Evolutionary conservation across 768 basidiomycete genomes (phyloP), one percentile per base, ranked within the genome.

Genomic region (Podaxis sp.): DNA sequence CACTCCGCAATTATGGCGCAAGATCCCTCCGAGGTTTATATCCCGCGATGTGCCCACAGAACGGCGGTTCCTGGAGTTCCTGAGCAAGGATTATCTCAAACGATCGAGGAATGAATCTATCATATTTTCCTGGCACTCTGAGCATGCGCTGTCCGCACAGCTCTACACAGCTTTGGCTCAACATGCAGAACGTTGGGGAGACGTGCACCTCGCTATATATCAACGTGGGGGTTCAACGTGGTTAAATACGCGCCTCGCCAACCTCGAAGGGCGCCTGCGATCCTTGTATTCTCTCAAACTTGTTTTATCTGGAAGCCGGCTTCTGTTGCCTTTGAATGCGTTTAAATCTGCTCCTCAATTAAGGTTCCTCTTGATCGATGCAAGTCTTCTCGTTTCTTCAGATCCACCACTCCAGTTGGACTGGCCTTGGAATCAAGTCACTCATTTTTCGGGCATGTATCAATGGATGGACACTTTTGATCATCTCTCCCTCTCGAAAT

Each of bases 1-100:
- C 12, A 76, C 72, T 3, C 75, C 79, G 1, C 56, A 67, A 4
- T 70, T 84, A 6, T 84, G 82, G 82, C 75, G 63, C 42, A 72
- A 71, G n/a, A 71, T 82, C 11, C 59, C 51, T 9, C 3, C 48
- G 13, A 1, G 28, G 13, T 61, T 19, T 15, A 7, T 6, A 15
- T 9, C 8, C 33, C 33, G 8, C 33, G 59, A 54, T 40, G 42
- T 40, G 13, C 3, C 22, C 12, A 12, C 39, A 0, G 59, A 53
- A 30, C 15, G 33, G 9, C 51, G 19, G 19, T 61, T 53, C 28
- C 7, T 61, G 4, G 12, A 17, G 13, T 61, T 52, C 28, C 40
- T 61, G 3, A 26, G 24, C 17, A 26, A 52, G 8, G 59, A 53
- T 33, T 61, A 61, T 33, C 17, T 61, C 22, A 26, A 30, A 52